Evolutionary conservation across 257 asterid species (phyloP), one percentile per base, ranked within the genome.

Genomic region (Plantago major): DNA sequence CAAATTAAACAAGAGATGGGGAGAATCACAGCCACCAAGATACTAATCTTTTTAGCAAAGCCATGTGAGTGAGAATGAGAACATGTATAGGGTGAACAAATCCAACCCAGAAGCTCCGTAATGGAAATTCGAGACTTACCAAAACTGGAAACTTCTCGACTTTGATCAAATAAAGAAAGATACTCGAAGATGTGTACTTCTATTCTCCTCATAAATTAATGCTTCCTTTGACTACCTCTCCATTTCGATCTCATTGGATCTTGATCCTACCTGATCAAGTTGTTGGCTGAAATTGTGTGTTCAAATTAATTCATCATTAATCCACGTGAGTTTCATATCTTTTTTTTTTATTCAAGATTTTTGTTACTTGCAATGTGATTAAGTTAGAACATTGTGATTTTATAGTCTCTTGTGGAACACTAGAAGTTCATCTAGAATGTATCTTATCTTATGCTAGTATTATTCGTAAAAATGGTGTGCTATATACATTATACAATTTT

Each of bases 141-240:
- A 61, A 68, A 73, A 49, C 22, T 15, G 76, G 85, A 65, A 78
- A 30, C 63, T 68, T 60, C 3, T 7, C 33, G 9, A 1, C 72
- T 60, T 52, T 58, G 63, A 60, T 51, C 18, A 42, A 66, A n/a
- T 69, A 66, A 60, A 58, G 33, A 55, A 66, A 52, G 62, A 54
- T 66, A 11, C 64, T 58, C 42, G 9, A 19, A 11, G 72, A 68
- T 69, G 82, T 68, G 78, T 76, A 68, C 76, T 57, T 65, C 82
- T 73, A 52, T 51, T 22, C 57, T 47, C 80, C 82, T 15, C 14
- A 46, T 10, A 26, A 18, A n/a, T 47, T 8, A 18, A 13, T 16
- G 13, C 37, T 3, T 3, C 37, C 40, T 26, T 66, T 57, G 65
- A 66, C 71, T 66, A 38, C n/a, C 59, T 66, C 46, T 57, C 43